Conservation (phyloP, 192 early-diverging fungal species). For the Rhizophagus clarus region DNA sequence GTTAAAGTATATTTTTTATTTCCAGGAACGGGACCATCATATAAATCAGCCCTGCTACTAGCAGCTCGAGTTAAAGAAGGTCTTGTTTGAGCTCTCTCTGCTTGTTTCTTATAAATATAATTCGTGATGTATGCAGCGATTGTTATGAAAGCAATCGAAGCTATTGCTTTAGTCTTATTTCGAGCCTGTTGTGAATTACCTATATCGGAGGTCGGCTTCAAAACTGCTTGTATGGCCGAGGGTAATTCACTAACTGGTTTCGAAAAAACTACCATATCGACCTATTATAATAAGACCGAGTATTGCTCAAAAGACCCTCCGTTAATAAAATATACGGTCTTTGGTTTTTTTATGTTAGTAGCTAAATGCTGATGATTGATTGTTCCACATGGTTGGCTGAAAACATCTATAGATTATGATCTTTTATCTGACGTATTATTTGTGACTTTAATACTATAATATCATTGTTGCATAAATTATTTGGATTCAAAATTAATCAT, state of each 20-base stretch:
- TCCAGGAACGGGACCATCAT: slow-evolving; percentile 15
- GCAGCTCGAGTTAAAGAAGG: background rate
- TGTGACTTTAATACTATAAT: too few species aligned
- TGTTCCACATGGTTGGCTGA: too few species aligned
- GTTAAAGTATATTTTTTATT: slow-evolving; percentile 24
- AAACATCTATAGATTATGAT: too few species aligned
- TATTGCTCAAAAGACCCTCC: too few species aligned
- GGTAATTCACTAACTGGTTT: slow-evolving; percentile 30
- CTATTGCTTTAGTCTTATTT: slow-evolving; percentile 8
- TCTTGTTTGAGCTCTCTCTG: background rate
- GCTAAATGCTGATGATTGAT: too few species aligned
- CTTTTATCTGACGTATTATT: too few species aligned
- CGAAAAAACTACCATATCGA: slow-evolving; percentile 35
- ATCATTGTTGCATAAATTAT: too few species aligned
- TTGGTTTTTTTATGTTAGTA: too few species aligned
- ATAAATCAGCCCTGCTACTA: background rate
- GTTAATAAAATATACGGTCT: too few species aligned
- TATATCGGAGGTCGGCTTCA: background rate
- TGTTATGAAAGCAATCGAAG: slow-evolving; percentile 28
- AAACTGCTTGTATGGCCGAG: slow-evolving; percentile 7
- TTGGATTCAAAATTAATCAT: too few species aligned
- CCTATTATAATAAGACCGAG: background rate
- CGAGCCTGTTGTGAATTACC: background rate
- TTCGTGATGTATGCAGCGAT: slow-evolving; percentile 15
- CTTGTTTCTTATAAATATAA: slow-evolving; percentile 19